These are phyloP conservation scores for Eleusine indica DNA, from an alignment of 176 grass and related monocot genomes.

Conservation along the genomic window DNA sequence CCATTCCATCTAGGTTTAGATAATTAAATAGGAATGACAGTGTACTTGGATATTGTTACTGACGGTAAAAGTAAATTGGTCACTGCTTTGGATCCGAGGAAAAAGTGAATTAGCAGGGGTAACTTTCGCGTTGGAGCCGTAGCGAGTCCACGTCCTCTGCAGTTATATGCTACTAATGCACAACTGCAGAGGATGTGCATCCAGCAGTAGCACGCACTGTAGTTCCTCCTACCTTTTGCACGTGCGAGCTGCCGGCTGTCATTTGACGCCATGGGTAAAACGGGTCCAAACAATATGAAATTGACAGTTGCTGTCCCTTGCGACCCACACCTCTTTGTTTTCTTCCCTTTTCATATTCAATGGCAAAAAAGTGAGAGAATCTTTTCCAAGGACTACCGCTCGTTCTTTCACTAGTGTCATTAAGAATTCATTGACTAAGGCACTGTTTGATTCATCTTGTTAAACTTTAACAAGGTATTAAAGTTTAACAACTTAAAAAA, in stretches of 20 bases:
- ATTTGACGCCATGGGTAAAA: constrained; percentile 11
- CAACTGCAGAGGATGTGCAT: no score
- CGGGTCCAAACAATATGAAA: constrained; percentile 11
- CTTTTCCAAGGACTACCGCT: constrained; percentile 18
- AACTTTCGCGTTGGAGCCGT: constrained; percentile 27
- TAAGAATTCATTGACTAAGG: neutral
- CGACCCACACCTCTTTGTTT: constrained; percentile 10
- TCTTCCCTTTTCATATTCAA: constrained; percentile 11
- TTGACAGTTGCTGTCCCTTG: constrained; percentile 37
- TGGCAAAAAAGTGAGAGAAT: constrained; percentile 25
- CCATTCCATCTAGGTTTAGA: constrained; percentile 1
- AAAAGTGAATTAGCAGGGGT: neutral
- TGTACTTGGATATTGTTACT: neutral
- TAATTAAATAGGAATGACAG: constrained; percentile 11
- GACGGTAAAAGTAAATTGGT: constrained; percentile 8
- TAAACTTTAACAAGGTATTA: no score
- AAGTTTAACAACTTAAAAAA: no score
- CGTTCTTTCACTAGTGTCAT: neutral
- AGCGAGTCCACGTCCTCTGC: neutral
- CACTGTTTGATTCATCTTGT: no score
- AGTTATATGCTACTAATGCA: no score
- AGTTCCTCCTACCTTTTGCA: constrained; percentile 33
- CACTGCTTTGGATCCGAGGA: constrained; percentile 6
- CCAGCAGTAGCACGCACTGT: constrained; percentile 19
- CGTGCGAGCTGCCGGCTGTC: constrained; percentile 19